Percentiles rank a stretch among this genome's conserved stretches.
These are phyloP conservation scores for Dictyophora rubrovolvata DNA, from an alignment of 768 basidiomycete genomes.

Conservation along the genomic window DNA sequence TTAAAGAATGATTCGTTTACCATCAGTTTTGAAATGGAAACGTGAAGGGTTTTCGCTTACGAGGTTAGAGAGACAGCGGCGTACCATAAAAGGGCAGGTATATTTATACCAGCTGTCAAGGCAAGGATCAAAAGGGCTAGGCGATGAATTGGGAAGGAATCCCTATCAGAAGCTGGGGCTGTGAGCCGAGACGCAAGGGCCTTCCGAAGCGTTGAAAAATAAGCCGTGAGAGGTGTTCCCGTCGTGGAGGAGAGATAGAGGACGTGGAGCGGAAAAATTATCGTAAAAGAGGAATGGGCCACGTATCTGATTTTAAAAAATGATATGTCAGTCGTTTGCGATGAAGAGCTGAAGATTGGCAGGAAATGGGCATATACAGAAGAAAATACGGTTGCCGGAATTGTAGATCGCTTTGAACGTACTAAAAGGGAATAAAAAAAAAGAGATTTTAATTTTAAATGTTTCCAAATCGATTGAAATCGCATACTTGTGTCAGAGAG, in stretches of 20 bases:
- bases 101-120: conserved; percentile 45
- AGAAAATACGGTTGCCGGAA: conserved; percentile 87
- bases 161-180: conserved; percentile 7
- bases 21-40: background rate
- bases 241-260: conserved; percentile 47
- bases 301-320: conserved; percentile 47
- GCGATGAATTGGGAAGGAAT: conserved; percentile 21
- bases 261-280: conserved; percentile 80
- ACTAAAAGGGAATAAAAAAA: conserved; percentile 30
- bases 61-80: conserved; percentile 56
- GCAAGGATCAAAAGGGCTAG: conserved; percentile 25
- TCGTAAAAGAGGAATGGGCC: conserved; percentile 70
- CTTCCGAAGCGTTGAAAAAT: conserved; percentile 39
- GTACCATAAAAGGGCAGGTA: conserved; percentile 70
- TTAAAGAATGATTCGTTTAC: background rate
- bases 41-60: conserved; percentile 34
- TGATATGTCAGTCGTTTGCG: background rate
- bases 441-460: background rate
- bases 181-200: conserved; percentile 33
- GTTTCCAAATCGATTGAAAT: background rate
- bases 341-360: background rate
- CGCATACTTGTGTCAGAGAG: conserved; percentile 60
- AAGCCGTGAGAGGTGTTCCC: conserved; percentile 34
- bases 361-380: conserved; percentile 44
- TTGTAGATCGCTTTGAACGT: conserved; percentile 64